Conservation (phyloP, 2,329 filamentous ascomycete genomes). For the Aspergillus tanneri region DNA sequence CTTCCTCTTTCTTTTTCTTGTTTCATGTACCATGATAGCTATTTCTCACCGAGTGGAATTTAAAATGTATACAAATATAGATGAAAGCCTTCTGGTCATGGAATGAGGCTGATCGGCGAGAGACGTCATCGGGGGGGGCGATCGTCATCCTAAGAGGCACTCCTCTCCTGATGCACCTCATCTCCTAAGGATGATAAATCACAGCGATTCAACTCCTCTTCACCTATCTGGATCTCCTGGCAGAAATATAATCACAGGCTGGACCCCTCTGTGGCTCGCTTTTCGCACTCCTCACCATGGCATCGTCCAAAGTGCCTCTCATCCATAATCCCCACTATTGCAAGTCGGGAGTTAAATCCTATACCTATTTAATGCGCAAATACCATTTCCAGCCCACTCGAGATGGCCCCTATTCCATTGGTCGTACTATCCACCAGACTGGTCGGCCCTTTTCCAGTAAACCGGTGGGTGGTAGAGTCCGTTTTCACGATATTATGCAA, state of each 20-base stretch:
- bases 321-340: constrained; percentile 61
- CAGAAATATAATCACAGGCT: no score
- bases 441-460: constrained; percentile 49
- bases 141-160: no score
- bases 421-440: constrained; percentile 50
- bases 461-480: constrained; percentile 51
- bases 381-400: constrained; percentile 63
- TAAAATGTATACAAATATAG: neutral
- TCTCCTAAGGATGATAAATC: no score
- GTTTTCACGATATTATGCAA: constrained; percentile 52
- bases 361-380: constrained; percentile 61
- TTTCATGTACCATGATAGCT: constrained; percentile 11
- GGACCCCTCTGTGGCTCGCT: no score
- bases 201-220: no score
- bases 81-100: neutral
- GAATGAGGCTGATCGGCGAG: no score
- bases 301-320: constrained; percentile 52
- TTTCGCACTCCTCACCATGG: no score
- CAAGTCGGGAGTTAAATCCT: constrained; percentile 61
- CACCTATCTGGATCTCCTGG: no score
- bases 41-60: constrained; percentile 1
- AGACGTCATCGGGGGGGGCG: no score
- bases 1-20: constrained; percentile 3
- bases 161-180: no score
- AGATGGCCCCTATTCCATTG: constrained; percentile 60